Conservation (phyloP, 345 rosid species). For the Sisymbrium irio region DNA sequence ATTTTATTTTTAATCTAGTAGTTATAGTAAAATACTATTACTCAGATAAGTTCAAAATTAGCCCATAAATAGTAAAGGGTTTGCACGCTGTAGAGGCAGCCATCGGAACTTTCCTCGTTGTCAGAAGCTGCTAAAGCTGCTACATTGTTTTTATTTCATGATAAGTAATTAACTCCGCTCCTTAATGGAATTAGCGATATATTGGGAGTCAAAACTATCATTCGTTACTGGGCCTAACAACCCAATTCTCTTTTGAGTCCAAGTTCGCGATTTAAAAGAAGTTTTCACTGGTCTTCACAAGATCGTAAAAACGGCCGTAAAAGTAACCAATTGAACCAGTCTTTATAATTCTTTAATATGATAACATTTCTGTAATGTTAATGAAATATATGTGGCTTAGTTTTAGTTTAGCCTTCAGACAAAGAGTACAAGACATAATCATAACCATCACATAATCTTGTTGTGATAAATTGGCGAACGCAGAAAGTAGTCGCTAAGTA, state of each 20-base stretch:
- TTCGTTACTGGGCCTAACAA: neutral
- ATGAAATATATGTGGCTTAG: neutral
- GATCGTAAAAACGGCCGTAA: neutral
- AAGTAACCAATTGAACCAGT: neutral
- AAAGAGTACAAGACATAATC: constrained; percentile 55
- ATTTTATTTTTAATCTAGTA: neutral
- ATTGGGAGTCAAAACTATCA: neutral
- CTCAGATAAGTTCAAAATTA: constrained; percentile 20
- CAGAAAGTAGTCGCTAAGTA: neutral
- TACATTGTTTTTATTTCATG: neutral
- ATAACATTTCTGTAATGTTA: neutral
- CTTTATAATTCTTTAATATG: neutral
- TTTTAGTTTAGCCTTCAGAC: constrained; percentile 20
- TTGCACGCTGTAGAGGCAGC: constrained; percentile 22
- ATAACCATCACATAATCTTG: constrained; percentile 35
- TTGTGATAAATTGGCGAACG: neutral
- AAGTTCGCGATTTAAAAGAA: no score
- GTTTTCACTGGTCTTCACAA: neutral
- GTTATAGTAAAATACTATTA: neutral
- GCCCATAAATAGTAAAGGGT: constrained; percentile 13
- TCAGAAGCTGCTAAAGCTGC: constrained; percentile 27
- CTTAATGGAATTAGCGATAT: neutral
- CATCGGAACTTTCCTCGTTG: constrained; percentile 38
- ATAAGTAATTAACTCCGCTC: neutral
- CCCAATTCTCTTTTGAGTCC: no score